Evolutionary conservation across 176 grass and related monocot genomes (phyloP).

Genomic region (Alopecurus myosuroides): DNA sequence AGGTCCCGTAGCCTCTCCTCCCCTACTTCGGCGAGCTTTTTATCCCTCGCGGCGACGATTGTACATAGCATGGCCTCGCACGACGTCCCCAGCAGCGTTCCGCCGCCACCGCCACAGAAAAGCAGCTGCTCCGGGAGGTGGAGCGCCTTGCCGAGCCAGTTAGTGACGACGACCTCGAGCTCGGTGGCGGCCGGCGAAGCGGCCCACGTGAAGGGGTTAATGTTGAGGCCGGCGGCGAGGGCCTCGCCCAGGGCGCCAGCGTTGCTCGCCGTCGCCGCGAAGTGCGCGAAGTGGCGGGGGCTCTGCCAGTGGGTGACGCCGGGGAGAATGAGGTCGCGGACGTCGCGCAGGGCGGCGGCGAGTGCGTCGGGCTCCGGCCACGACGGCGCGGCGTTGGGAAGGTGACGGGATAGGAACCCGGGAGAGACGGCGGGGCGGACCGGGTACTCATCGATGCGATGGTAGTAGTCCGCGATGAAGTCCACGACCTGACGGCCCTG

Average conservation of each 20-base stretch:
- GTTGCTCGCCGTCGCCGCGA: not conserved
- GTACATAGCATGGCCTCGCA: conserved; percentile 31
- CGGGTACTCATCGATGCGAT: conserved; percentile 26
- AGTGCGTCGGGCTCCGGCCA: not conserved
- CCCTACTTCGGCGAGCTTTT: conserved; percentile 22
- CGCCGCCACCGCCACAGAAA: conserved; percentile 31
- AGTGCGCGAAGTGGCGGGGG: not conserved
- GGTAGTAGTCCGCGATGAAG: conserved; percentile 65
- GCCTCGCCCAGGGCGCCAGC: not conserved
- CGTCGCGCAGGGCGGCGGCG: not conserved
- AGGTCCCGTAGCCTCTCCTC: conserved; percentile 17
- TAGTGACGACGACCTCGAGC: conserved; percentile 38
- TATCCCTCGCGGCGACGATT: conserved; percentile 36
- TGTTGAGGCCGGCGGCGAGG: not conserved
- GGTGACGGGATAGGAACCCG: conserved; percentile 23
- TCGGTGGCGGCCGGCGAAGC: conserved; percentile 53
- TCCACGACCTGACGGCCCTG: conserved; percentile 31
- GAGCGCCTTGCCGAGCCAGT: conserved; percentile 51
- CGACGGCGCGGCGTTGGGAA: conserved; percentile 11
- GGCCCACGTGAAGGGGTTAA: conserved; percentile 37
- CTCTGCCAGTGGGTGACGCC: not conserved
- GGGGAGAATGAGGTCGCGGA: not conserved
- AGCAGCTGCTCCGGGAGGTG: conserved; percentile 14
- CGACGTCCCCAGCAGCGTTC: not conserved
- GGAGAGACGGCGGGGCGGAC: conserved; percentile 35